Percentiles rank a stretch among this genome's conserved stretches.
phyloP scores from a whole-genome alignment of 139 green algal species.

The Closterium sp. region DNA sequence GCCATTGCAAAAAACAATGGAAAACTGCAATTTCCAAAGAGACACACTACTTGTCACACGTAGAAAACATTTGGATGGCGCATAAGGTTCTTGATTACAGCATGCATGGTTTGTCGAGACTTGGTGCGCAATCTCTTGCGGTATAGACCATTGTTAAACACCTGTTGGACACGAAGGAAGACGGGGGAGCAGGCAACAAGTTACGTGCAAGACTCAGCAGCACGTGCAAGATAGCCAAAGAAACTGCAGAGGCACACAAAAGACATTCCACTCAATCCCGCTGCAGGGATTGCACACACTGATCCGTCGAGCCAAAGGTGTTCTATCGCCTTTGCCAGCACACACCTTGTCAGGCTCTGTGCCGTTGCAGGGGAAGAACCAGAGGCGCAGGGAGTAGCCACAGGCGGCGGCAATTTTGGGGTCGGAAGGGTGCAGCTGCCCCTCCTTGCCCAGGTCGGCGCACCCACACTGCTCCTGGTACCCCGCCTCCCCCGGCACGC shows the following conservation, averaged over 20 bases:
- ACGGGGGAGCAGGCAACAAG: neutral
- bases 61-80: conserved; percentile 15
- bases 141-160: conserved; percentile 35
- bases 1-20: no score
- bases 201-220: neutral
- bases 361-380: conserved; percentile 32
- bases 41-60: neutral
- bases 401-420: conserved; percentile 5
- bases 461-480: neutral
- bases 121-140: conserved; percentile 1
- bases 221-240: neutral
- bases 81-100: conserved; percentile 3
- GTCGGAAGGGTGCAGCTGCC: conserved; percentile 16
- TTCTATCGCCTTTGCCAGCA: neutral
- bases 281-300: neutral
- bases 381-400: conserved; percentile 28
- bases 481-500: neutral
- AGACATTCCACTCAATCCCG: neutral
- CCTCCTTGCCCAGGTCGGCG: conserved; percentile 24
- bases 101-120: neutral
- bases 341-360: conserved; percentile 12
- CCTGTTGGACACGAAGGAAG: neutral
- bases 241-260: neutral
- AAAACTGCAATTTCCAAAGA: neutral
- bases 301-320: neutral